Evolutionary conservation across 345 rosid species (phyloP).

Genomic region (Excoecaria cochinchinensis): DNA sequence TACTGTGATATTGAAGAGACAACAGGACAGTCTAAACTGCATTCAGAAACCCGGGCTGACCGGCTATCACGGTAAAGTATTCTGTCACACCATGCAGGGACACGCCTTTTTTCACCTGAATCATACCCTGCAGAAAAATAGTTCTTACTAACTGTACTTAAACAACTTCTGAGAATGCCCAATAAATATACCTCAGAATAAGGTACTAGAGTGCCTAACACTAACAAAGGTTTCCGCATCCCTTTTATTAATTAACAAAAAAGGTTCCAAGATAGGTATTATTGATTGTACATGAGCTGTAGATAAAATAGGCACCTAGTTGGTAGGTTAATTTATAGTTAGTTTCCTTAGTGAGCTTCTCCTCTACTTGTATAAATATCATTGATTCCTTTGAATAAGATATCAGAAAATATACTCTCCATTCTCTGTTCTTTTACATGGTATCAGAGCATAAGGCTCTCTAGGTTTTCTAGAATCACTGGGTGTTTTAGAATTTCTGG

Average conservation of each 20-base stretch:
- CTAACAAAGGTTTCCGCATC: background rate
- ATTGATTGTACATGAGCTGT: too few relatives aligned
- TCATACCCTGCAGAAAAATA: conserved; percentile 64
- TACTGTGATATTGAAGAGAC: conserved; percentile 74
- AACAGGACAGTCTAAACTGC: conserved; percentile 89
- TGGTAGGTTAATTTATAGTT: too few relatives aligned
- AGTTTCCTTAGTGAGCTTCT: too few relatives aligned
- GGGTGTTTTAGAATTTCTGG: too few relatives aligned
- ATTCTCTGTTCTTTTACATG: too few relatives aligned
- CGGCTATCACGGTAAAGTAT: conserved; percentile 88
- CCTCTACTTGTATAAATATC: too few relatives aligned
- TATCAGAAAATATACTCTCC: too few relatives aligned
- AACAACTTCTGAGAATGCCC: background rate
- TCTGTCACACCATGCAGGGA: conserved; percentile 99
- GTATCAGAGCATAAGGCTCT: too few relatives aligned
- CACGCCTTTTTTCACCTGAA: conserved; percentile 97
- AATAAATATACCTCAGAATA: conserved; percentile 1
- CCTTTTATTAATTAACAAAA: background rate
- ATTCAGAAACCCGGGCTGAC: conserved; percentile 49
- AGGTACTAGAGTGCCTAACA: background rate
- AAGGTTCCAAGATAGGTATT: too few relatives aligned
- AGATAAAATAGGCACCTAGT: too few relatives aligned
- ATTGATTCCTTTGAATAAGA: too few relatives aligned
- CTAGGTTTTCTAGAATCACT: too few relatives aligned
- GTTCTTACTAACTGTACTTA: background rate